Evolutionary conservation across 202 grass and related monocot genomes (phyloP).

Genomic region (Saccharum hybrid): DNA sequence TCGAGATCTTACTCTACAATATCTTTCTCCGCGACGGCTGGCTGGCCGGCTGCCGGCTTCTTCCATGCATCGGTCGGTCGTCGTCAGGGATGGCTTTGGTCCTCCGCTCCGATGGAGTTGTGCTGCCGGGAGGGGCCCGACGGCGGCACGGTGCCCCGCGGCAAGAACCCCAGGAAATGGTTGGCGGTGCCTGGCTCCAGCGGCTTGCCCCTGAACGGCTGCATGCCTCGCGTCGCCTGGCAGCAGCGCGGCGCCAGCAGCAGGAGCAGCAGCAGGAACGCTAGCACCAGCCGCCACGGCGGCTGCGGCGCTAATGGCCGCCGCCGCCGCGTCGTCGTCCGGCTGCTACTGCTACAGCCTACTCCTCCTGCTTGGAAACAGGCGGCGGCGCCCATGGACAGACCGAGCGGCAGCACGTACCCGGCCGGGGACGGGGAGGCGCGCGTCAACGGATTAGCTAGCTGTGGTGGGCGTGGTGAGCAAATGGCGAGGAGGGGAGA

Average conservation of each 20-base stretch:
- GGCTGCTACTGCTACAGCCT: background rate
- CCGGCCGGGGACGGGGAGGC: background rate
- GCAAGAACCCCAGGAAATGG: constrained; percentile 77
- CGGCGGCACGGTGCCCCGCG: constrained; percentile 51
- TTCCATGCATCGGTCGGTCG: background rate
- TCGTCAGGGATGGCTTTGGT: constrained; percentile 40
- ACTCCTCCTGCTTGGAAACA: background rate
- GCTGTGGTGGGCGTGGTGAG: background rate
- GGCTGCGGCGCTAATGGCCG: background rate
- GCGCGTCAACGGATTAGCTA: background rate
- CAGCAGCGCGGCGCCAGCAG: constrained; percentile 55
- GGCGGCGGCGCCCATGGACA: constrained; percentile 22
- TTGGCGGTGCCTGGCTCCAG: constrained; percentile 48
- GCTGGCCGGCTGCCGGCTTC: background rate
- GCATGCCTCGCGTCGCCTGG: constrained; percentile 60
- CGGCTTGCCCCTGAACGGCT: constrained; percentile 62
- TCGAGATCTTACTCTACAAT: constrained; percentile 30
- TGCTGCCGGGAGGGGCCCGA: constrained; percentile 82
- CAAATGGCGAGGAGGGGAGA: constrained; percentile 36
- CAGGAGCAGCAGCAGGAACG: constrained; percentile 36
- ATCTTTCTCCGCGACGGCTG: background rate
- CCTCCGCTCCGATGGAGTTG: constrained; percentile 73
- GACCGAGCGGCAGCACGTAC: too few species aligned
- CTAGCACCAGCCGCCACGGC: constrained; percentile 29
- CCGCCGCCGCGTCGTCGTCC: background rate